Percentiles rank a stretch among this genome's conserved stretches.
Conservation (phyloP, 345 rosid genomes). For the Excoecaria cochinchinensis region DNA sequence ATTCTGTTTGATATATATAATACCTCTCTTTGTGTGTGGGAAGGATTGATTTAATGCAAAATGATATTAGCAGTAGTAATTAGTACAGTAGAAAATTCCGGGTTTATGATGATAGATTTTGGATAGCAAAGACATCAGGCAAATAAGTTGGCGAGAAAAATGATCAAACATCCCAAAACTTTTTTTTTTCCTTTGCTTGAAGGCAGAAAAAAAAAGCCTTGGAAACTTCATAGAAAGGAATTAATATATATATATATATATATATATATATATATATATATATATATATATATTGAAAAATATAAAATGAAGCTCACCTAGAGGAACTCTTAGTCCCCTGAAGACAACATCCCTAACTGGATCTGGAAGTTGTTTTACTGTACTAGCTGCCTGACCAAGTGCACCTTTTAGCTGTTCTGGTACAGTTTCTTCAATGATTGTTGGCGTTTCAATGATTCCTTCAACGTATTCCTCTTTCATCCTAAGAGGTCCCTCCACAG, state of each 20-base stretch:
- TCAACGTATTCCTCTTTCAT: conserved; percentile 86
- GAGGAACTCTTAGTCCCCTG: conserved; percentile 72
- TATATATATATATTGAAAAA: background rate
- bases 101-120: no score
- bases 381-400: conserved; percentile 63
- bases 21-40: background rate
- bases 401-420: conserved; percentile 84
- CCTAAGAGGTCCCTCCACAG: conserved; percentile 95
- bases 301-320: conserved; percentile 56
- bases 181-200: background rate
- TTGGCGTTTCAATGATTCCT: conserved; percentile 75
- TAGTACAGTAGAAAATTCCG: no score
- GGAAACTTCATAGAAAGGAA: background rate
- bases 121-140: background rate
- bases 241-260: no score
- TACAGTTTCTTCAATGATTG: conserved; percentile 70
- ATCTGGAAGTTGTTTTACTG: conserved; percentile 77
- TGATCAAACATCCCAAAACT: background rate
- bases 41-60: background rate
- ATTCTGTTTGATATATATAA: background rate
- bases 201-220: background rate
- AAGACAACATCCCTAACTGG: conserved; percentile 62
- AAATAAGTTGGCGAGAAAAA: background rate
- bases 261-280: no score
- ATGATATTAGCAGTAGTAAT: no score